These are phyloP conservation scores for Fraxinus cuspidata DNA, from an alignment of 257 asterid species.

Conservation along the genomic window DNA sequence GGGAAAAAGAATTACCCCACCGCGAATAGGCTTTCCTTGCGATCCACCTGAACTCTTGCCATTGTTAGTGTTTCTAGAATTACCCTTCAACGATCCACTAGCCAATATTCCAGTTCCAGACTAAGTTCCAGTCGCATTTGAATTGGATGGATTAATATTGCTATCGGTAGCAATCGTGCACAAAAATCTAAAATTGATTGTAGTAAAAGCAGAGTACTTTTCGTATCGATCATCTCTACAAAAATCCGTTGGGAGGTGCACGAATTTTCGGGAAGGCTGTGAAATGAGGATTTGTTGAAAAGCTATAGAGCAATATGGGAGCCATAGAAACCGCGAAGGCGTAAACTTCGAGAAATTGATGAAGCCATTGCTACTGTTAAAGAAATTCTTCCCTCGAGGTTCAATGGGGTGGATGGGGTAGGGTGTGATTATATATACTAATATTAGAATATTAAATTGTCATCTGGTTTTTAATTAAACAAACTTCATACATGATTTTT, in stretches of 20 bases:
- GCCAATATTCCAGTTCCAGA: slow-evolving; percentile 26
- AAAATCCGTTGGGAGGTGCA: slow-evolving; percentile 19
- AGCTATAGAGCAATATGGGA: slow-evolving; percentile 26
- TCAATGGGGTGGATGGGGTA: too few relatives aligned
- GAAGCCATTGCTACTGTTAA: slow-evolving; percentile 37
- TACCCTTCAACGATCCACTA: slow-evolving; percentile 44
- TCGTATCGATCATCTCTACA: slow-evolving; percentile 18
- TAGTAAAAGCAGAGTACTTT: slow-evolving; percentile 22
- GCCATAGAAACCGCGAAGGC: slow-evolving; percentile 26
- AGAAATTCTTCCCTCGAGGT: slow-evolving; percentile 5
- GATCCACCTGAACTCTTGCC: slow-evolving; percentile 54
- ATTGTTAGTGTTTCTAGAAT: slow-evolving; percentile 39
- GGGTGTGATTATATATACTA: too few relatives aligned
- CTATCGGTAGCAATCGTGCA: slow-evolving; percentile 40
- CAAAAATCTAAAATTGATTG: slow-evolving; percentile 34
- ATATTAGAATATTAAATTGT: too few relatives aligned
- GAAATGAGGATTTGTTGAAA: slow-evolving; percentile 17
- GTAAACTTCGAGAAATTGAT: slow-evolving; percentile 30
- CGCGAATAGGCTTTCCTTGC: slow-evolving; percentile 66
- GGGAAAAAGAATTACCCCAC: slow-evolving; percentile 53
- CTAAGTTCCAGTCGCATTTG: slow-evolving; percentile 13
- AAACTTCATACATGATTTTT: too few relatives aligned
- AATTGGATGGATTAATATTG: slow-evolving; percentile 33
- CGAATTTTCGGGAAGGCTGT: slow-evolving; percentile 20
- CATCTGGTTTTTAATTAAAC: too few relatives aligned